These are phyloP conservation scores for Phytophthora niederhauseri DNA, from an alignment of 352 stramenopile species.

Conservation along the genomic window DNA sequence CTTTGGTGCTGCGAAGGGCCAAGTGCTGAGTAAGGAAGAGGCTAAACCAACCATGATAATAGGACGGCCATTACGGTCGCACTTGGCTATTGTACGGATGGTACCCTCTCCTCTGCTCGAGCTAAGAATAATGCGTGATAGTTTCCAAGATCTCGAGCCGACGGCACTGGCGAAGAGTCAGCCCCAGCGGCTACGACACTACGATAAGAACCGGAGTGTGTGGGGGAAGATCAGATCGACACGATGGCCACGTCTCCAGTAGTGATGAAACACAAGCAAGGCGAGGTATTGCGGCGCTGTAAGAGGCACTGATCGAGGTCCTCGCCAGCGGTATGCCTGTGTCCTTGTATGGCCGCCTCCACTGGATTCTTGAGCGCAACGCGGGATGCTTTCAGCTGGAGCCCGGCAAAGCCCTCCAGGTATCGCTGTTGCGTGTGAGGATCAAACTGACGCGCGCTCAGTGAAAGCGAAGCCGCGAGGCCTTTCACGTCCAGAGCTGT, in stretches of 20 bases:
- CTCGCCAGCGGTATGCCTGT: neutral
- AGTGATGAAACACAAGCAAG: neutral
- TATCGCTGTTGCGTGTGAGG: neutral
- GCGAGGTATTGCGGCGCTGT: neutral
- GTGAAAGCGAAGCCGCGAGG: neutral
- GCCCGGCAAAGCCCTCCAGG: neutral
- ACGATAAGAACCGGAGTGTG: neutral
- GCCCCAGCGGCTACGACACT: neutral
- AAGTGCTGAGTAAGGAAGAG: neutral
- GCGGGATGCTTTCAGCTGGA: neutral
- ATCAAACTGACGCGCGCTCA: neutral
- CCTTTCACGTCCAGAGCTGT: neutral
- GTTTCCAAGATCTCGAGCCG: neutral
- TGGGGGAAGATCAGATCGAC: neutral
- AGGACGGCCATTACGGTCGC: neutral
- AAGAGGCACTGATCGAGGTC: neutral
- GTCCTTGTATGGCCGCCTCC: neutral
- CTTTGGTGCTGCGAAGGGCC: neutral
- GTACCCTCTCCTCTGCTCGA: neutral
- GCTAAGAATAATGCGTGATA: neutral
- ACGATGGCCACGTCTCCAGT: neutral
- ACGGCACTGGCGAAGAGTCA: neutral
- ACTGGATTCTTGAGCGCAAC: neutral
- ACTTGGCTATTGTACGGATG: neutral
- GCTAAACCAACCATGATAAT: neutral